phyloP scores from a whole-genome alignment of 2,329 filamentous ascomycete species.

The Tolypocladium guangdongense region DNA sequence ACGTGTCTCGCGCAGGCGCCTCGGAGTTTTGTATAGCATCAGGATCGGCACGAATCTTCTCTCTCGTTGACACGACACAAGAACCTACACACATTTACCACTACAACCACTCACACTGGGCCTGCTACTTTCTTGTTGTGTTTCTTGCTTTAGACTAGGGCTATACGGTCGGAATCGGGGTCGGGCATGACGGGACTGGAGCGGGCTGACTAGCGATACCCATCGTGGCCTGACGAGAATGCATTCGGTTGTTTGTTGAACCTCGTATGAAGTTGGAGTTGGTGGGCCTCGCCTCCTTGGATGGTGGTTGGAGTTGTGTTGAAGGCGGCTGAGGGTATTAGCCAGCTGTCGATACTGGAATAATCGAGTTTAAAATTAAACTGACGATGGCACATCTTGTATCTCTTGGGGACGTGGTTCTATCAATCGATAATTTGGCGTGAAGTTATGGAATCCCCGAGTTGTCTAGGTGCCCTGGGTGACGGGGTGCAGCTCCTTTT shows the following conservation, averaged over 20 bases:
- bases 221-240: not conserved
- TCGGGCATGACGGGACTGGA: not conserved
- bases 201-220: not conserved
- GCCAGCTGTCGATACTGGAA: not conserved
- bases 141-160: not conserved
- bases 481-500: too few species aligned
- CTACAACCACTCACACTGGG: not conserved
- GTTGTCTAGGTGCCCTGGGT: too few species aligned
- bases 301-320: not conserved
- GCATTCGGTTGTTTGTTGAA: not conserved
- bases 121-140: not conserved
- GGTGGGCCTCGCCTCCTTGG: not conserved
- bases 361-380: not conserved
- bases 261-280: too few species aligned
- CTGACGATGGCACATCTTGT: too few species aligned
- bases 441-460: too few species aligned
- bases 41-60: constrained; percentile 6
- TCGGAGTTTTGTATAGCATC: constrained; percentile 13
- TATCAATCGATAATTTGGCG: too few species aligned
- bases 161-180: not conserved
- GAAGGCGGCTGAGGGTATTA: not conserved
- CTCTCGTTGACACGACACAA: not conserved
- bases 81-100: not conserved
- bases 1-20: constrained; percentile 7
- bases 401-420: too few species aligned